These are phyloP conservation scores for Saturnispora gosingensis DNA, from an alignment of 805 yeast species.

Conservation along the genomic window DNA sequence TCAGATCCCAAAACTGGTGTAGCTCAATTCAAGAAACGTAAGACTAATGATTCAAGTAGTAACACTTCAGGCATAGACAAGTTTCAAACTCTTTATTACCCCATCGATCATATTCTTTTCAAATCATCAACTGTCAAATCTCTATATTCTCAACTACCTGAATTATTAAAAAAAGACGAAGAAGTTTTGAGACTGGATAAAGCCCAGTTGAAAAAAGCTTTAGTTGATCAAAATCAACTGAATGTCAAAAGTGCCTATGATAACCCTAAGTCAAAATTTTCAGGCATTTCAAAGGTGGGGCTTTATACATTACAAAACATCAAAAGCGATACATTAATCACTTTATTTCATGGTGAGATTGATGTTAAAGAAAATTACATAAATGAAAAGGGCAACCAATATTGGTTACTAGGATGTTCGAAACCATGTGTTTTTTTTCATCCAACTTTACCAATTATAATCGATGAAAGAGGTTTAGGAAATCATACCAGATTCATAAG, in stretches of 20 bases:
- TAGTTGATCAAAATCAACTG: constrained; percentile 10
- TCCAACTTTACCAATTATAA: constrained; percentile 49
- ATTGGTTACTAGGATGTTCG: constrained; percentile 62
- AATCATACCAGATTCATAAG: constrained; percentile 67
- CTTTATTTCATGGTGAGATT: constrained; percentile 67
- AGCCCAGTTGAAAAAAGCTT: constrained; percentile 20
- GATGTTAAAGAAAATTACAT: constrained; percentile 57
- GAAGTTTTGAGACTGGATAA: constrained; percentile 17
- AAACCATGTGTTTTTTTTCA: constrained; percentile 51
- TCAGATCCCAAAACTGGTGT: constrained; percentile 7
- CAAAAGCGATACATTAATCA: constrained; percentile 40
- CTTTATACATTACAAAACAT: constrained; percentile 37
- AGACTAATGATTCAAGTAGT: constrained; percentile 28
- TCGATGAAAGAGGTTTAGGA: constrained; percentile 78
- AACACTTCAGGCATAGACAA: constrained; percentile 36
- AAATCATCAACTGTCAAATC: constrained; percentile 30
- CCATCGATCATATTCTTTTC: constrained; percentile 38
- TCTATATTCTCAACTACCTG: constrained; percentile 20
- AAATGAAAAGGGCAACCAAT: constrained; percentile 64
- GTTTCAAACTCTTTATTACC: constrained; percentile 45
- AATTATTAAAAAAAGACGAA: constrained; percentile 16
- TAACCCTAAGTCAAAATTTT: constrained; percentile 45
- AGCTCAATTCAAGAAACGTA: constrained; percentile 22
- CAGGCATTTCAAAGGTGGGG: constrained; percentile 64
- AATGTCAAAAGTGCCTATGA: constrained; percentile 52